A percentile compares a stretch with the other conserved stretches of the same genome.
These are phyloP conservation scores for Diophrys sp. DNA, from an alignment of 73 alveolate species.

Conservation along the genomic window DNA sequence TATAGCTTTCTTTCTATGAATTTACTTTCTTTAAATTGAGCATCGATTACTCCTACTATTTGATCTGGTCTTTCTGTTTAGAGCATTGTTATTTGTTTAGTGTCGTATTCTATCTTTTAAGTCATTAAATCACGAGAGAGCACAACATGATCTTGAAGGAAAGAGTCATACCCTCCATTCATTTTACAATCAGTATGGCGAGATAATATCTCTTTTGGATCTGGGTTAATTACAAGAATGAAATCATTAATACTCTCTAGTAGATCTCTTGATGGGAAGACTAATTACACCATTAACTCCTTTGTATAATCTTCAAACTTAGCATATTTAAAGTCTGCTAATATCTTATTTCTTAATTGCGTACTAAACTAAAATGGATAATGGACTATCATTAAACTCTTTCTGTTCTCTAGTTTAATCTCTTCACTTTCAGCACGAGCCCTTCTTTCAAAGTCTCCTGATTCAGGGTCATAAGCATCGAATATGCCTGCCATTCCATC, in stretches of 20 bases:
- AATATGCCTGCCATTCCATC: not conserved
- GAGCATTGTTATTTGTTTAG: too few species aligned
- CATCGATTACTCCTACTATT: too few species aligned
- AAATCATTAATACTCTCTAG: not conserved
- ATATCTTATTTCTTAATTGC: not conserved
- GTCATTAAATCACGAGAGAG: not conserved
- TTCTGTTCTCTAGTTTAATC: not conserved
- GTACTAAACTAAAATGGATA: not conserved
- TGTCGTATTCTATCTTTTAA: not conserved
- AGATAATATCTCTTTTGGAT: not conserved
- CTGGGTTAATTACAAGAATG: not conserved
- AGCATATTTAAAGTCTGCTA: not conserved
- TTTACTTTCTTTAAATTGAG: too few species aligned
- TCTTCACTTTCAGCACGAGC: not conserved
- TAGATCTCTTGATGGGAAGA: not conserved
- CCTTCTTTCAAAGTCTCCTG: not conserved
- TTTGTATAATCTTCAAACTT: too few species aligned
- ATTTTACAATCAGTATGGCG: not conserved
- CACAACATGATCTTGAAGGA: not conserved
- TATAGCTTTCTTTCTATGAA: not conserved
- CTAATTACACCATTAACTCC: not conserved
- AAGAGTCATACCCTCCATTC: not conserved
- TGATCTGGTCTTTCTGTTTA: too few species aligned
- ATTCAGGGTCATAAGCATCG: not conserved
- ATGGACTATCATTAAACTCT: not conserved